A percentile compares a stretch with the other conserved stretches of the same genome.
phyloP scores from a whole-genome alignment of 1,284 basidiomycete species.

The Afroboletus lepidellus region DNA sequence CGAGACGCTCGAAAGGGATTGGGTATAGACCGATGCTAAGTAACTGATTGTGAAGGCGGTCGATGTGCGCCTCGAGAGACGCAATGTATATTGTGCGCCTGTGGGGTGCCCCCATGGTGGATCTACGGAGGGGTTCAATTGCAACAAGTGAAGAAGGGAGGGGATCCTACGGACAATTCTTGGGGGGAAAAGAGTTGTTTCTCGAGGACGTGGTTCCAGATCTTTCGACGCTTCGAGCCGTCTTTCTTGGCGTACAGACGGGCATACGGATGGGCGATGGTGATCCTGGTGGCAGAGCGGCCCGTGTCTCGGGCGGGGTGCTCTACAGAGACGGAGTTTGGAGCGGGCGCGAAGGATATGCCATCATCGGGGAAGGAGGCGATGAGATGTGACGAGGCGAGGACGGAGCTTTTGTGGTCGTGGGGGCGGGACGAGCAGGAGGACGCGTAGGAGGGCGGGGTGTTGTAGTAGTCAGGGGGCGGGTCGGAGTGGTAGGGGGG shows the following conservation, averaged over 20 bases:
- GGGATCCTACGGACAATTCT: conserved; percentile 50
- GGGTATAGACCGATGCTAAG: conserved; percentile 52
- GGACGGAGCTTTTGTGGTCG: conserved; percentile 8
- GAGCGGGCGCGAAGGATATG: conserved; percentile 18
- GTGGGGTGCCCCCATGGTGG: conserved; percentile 62
- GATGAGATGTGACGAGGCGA: neutral
- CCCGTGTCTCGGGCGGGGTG: conserved; percentile 18
- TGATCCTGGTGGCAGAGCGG: conserved; percentile 29
- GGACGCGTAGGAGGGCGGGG: conserved; percentile 3
- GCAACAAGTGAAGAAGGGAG: neutral
- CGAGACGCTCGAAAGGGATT: conserved; percentile 50
- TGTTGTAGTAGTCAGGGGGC: conserved; percentile 12
- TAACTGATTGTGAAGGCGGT: conserved; percentile 54
- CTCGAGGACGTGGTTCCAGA: conserved; percentile 74
- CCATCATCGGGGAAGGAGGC: conserved; percentile 25
- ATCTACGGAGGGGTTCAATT: conserved; percentile 37
- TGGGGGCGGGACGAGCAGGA: neutral
- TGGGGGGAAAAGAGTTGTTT: conserved; percentile 64
- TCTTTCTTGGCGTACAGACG: conserved; percentile 62
- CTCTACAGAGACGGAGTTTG: conserved; percentile 13
- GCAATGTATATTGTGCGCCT: conserved; percentile 59
- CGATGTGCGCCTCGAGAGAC: conserved; percentile 62
- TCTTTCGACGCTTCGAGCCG: conserved; percentile 61
- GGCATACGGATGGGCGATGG: conserved; percentile 62
- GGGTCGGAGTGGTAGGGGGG: conserved; percentile 13